Base-by-base conservation (phyloP, 2,329 filamentous ascomycete species). In the Shiraia sp. region DNA sequence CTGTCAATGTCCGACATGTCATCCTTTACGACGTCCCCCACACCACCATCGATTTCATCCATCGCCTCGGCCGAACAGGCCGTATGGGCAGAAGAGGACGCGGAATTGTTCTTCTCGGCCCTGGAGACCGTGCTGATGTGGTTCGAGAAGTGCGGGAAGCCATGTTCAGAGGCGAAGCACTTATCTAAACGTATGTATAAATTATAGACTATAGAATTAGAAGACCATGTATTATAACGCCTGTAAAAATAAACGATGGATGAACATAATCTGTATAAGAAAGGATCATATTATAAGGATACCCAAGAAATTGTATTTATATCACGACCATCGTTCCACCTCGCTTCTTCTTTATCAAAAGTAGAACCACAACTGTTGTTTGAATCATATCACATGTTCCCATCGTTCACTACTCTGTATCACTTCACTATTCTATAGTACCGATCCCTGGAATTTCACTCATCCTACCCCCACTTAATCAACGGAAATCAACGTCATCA, bases 21-120 rank as follows among this genome's bases (percentile, higher is more conserved):
- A 86, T 99, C 40, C 74, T 99, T 17, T 97, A 96, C 69, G 90
- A 99, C 66, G 92, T 99, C n/a, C 93, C 93, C 4, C 92, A 97
- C 65, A 95, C 89, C 0, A 95, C 90, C 0, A 95, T 99, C 46
- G 95, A 99, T 70, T 99, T 99, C 61, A 96, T 99, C 61, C 95
- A 99, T 70, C 86, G 95, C 12, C 81, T 97, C 4, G 93, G 93
- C 12, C 81, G 93, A 42, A 90, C 93, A 1, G 93, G 93, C 0
- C 82, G 93, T 24, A 97, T 97, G 90, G 90, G 90, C 2, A 81
- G 90, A 48, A 81, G 93, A 66, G 93, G 93, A 12, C 80, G 91
- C 41, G 93, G 90, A 14, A 85, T 97, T 51, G 91, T 97, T 19
- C 75, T 99, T 25, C 88, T 96, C 2, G 92, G 91, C 48, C 92